Evolutionary conservation across 1,284 basidiomycete species (phyloP), one percentile per base, ranked within the genome.

Genomic region (Ustilago vetiveriae): DNA sequence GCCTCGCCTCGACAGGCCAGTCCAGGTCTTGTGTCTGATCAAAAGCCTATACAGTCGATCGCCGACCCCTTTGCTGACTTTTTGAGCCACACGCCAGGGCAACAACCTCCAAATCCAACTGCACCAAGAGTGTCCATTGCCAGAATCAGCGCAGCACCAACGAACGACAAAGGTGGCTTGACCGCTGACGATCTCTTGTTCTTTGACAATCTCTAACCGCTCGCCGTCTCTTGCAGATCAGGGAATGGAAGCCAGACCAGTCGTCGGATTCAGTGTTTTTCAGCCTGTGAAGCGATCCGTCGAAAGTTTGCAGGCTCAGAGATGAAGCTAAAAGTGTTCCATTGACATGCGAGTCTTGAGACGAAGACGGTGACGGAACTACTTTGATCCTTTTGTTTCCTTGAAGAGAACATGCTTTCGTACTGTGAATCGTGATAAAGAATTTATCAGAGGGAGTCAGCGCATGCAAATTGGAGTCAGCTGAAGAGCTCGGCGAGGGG

Each of bases 381-480:
- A 75, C 41, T 72, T 74, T 9, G 59, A 69, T n/a, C 73, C 73
- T 48, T 76, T 76, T 29, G 58, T 71, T 36, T 80, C 78, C 45
- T 75, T 67, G 51, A 80, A 80, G 8, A 80, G 64, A 21, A 80
- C 78, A 36, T 80, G 78, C 44, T 73, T 76, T 51, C 75, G 70
- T 35, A 80, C 78, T 80, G 53, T 29, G 42, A 22, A 37, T 19
- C 16, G 11, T 6, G 16, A n/a, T n/a, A n/a, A n/a, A n/a, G n/a
- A n/a, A n/a, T n/a, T n/a, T n/a, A n/a, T n/a, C n/a, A n/a, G n/a
- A n/a, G n/a, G n/a, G n/a, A n/a, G n/a, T n/a, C n/a, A n/a, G n/a
- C n/a, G n/a, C n/a, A n/a, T n/a, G n/a, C n/a, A n/a, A 35, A 16
- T 35, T n/a, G 13, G n/a, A 2, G 11, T 35, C 33, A n/a, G 16